Evolutionary conservation across 768 basidiomycete species (phyloP), one percentile per base, ranked within the genome.

Genomic region (Dentipellis sp.): DNA sequence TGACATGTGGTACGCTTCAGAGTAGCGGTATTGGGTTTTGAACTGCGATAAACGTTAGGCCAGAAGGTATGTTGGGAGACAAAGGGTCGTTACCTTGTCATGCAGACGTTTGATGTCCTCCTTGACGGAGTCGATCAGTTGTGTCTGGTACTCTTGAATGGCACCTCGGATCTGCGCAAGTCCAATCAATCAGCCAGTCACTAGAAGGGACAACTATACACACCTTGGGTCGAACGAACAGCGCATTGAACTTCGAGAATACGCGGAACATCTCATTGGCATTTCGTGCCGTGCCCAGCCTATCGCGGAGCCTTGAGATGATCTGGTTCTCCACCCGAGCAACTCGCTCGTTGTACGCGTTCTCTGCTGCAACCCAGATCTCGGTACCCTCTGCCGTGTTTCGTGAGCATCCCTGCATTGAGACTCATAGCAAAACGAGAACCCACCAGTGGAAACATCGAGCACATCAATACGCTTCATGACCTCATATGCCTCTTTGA

Each of bases 211-310:
- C 34, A 19, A 21, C 8, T 10, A 53, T 4, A 46, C 74, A 36
- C 46, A 93, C 93, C 83, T 97, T 97, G 9, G 93, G 94, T 58
- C 95, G 77, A 37, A 98, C 94, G 66, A 98, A 97, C 37, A 98
- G 72, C 0, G 94, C 91, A 67, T 99, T 98, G 76, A 97, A 98
- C 71, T 95, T 95, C 16, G 92, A 94, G 71, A 99, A 98, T 47
- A 98, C 95, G 52, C 95, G 80, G 73, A 99, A 98, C 97, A 98
- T 99, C 73, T 98, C 97, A 68, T 97, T 95, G 14, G 97, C 95
- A 68, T 97, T 99, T 35, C 94, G 76, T 21, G 97, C 97, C 14
- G 93, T 95, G 12, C 93, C 97, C 10, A 98, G 77, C 57, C 91
- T 78, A 70, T 97, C 95, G 22, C 95, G 79, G 49, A 99, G 70